A percentile compares a stretch with the other conserved stretches of the same genome.
Evolutionary conservation across 2,329 filamentous ascomycete genomes (phyloP).

Genomic region (Pleoardoris graminearum): DNA sequence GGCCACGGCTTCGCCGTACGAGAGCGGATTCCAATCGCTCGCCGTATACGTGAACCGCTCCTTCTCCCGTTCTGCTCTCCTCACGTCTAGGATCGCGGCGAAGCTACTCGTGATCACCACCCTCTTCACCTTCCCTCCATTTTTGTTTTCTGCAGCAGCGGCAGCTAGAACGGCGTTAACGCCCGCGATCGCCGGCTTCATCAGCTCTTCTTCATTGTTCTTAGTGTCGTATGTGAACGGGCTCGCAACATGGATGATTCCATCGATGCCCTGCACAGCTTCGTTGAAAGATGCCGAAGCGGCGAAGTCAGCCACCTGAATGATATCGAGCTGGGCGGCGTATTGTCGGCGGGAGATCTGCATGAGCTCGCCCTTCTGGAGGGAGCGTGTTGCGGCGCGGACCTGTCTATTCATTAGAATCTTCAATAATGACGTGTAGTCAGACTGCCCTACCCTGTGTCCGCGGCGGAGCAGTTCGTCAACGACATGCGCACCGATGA

Average conservation of each 20-base stretch:
- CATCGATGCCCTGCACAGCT: slow-evolving; percentile 49
- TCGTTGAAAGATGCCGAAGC: slow-evolving; percentile 43
- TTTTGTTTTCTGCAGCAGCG: neutral
- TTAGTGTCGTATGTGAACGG: slow-evolving; percentile 51
- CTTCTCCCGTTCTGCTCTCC: too few species aligned
- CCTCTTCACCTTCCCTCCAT: slow-evolving; percentile 16
- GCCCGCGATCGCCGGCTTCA: slow-evolving; percentile 53
- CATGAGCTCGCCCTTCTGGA: slow-evolving; percentile 36
- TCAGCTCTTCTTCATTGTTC: slow-evolving; percentile 52
- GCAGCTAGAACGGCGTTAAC: slow-evolving; percentile 49
- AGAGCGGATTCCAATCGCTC: slow-evolving; percentile 32
- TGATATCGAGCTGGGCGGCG: slow-evolving; percentile 46
- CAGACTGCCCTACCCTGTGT: neutral
- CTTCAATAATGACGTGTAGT: too few species aligned
- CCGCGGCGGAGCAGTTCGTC: slow-evolving; percentile 18
- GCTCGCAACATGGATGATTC: slow-evolving; percentile 52
- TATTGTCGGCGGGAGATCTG: slow-evolving; percentile 45
- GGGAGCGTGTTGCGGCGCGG: slow-evolving; percentile 17
- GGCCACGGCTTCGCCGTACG: slow-evolving; percentile 24
- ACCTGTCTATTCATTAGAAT: slow-evolving; percentile 8
- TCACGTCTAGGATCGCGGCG: slow-evolving; percentile 16
- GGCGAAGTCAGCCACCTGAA: slow-evolving; percentile 50
- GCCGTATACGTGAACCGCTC: slow-evolving; percentile 23
- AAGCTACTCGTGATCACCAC: slow-evolving; percentile 26
- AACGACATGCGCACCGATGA: slow-evolving; percentile 27